Base-by-base conservation (phyloP, 495 filamentous ascomycete genomes). In the Hapsidospora chrysogenum region DNA sequence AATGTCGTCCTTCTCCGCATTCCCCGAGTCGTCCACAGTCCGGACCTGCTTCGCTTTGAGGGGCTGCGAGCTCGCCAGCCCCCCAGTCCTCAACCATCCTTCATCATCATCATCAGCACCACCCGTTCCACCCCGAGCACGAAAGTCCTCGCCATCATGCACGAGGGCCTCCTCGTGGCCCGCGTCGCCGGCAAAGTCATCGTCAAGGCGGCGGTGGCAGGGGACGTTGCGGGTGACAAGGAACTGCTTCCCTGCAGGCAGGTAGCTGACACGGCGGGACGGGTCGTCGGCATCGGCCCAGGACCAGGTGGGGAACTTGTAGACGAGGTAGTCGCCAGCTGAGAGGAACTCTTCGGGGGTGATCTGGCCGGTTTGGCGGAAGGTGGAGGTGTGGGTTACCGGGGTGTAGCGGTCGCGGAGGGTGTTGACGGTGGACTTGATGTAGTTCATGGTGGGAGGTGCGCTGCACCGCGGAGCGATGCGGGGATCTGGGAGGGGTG, bases 301-400 rank as follows among this genome's bases (percentile, higher is more conserved):
- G n/a, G 82, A 78, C 89, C 89, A 99, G 30, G 87, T 89, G 4
- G 89, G 89, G 57, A 99, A 99, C 63, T 94, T 96, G 74, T 87
- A 93, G 49, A 94, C 85, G 26, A 99, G 79, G 57, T 95, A 99
- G 61, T 99, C 89, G 44, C 92, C 89, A 2, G 89, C 92, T 3
- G 78, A 76, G 11, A 94, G 66, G 53, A 99, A 99, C 66, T 99
- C 89, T 51, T 95, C 92, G 28, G 87, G 87, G 0, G 92, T 96
- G 58, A 99, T 84, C 57, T 96, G 78, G 44, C 89, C 89, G 2
- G 85, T 92, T 40, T 65, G 64, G 42, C 85, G 84, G 64, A 99
- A 99, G 39, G 82, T 96, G 4, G 86, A 94, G 32, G 74, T 89
- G 54, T 89, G 76, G 9, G 74, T 78, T 46, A 92, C 73, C 17